These are phyloP conservation scores for Myriosclerotinia curreyana DNA, from an alignment of 2,329 filamentous ascomycete genomes.

Conservation along the genomic window DNA sequence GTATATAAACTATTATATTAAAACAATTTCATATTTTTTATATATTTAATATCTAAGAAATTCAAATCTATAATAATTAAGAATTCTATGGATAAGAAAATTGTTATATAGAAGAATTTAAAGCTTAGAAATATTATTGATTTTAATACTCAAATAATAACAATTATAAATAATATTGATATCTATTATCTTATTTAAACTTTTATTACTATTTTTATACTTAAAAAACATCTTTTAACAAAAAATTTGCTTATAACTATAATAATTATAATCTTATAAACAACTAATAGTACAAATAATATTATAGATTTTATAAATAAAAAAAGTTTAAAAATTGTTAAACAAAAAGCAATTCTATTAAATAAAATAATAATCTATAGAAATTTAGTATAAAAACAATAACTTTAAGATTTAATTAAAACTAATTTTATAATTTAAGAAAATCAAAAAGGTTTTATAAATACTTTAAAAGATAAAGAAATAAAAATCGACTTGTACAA, in stretches of 20 bases:
- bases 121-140: neutral
- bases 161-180: neutral
- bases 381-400: neutral
- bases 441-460: neutral
- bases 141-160: neutral
- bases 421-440: neutral
- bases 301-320: no score
- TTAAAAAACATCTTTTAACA: no score
- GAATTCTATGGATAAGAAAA: neutral
- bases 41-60: neutral
- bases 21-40: neutral
- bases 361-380: neutral
- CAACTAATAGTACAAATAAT: neutral
- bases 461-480: neutral
- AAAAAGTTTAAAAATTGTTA: no score
- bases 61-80: neutral
- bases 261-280: no score
- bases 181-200: no score
- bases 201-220: accelerated
- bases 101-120: neutral
- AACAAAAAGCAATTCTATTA: neutral
- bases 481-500: neutral
- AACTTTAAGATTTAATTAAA: neutral
- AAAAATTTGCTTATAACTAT: no score
- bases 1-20: neutral